Evolutionary conservation across 1,139 yeast genomes (phyloP), one percentile per base, ranked within the genome.

Genomic region (Suhomyces taliae): DNA sequence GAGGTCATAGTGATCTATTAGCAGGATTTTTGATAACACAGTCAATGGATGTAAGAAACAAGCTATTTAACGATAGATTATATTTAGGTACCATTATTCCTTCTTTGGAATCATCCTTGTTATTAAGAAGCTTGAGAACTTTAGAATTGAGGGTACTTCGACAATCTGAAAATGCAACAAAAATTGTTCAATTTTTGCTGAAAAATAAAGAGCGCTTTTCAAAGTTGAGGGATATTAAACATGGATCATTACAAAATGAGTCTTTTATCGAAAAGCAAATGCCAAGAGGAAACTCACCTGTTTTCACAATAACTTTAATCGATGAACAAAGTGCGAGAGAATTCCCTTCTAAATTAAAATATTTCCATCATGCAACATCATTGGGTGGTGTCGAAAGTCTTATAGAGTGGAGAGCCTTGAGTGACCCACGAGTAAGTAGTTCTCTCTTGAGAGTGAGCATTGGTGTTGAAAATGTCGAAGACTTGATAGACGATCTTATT

Each of bases 341-440:
- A 2, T 71, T 91, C 11, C 96, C 97, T 4, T 72, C 85, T 1
- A 80, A 76, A 53, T 72, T 90, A 50, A 79, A 83, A 55, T 78
- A 79, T 52, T 90, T 90, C 69, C 84, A 84, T 53, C 97, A 91
- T 66, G 96, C 97, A 2, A 90, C 97, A 0, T 88, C 96, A 6
- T 73, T 91, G 31, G 97, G 97, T 36, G 96, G 97, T n/a, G 89
- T 87, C 7, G 97, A 91, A 64, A 87, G 95, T 46, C 73, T 90
- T 57, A 82, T 90, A 50, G 97, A 91, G 66, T 90, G 97, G 96
- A 80, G 97, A 60, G 85, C 90, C 1, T 62, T 90, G 68, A 77
- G 88, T 42, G 97, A 90, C 60, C 63, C 76, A 1, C 58, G 67
- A 3, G 84, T 83, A 11, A 69, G 78, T 34, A 76, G 79, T 27